A percentile compares a stretch with the other conserved stretches of the same genome.
Conservation (phyloP, 2,329 filamentous ascomycete genomes). For the Diplodia corticola region DNA sequence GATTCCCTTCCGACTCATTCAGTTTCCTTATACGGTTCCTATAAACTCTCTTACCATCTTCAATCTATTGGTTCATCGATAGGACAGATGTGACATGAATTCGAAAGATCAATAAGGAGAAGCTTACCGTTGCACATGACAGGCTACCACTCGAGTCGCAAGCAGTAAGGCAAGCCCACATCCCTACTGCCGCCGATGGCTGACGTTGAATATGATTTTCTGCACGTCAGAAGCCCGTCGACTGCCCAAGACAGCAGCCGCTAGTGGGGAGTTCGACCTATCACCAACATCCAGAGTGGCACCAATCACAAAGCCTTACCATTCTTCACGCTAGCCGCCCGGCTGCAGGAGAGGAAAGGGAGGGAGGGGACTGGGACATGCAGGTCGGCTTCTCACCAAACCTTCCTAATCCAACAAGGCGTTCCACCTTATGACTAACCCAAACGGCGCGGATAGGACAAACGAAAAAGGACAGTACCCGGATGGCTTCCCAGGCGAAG, state of each 20-base stretch:
- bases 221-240: no score
- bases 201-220: no score
- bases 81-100: not conserved
- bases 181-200: no score
- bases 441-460: not conserved
- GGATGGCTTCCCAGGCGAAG: not conserved
- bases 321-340: no score
- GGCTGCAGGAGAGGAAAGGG: no score
- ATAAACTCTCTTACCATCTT: not conserved
- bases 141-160: not conserved
- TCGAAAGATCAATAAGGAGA: not conserved
- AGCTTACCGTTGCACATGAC: not conserved
- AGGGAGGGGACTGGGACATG: not conserved
- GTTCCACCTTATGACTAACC: conserved; percentile 3
- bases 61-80: not conserved
- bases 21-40: not conserved
- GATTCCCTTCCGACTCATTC: not conserved
- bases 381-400: not conserved
- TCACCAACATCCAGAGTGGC: no score
- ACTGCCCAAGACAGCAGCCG: no score
- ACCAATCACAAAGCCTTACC: no score
- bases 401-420: not conserved
- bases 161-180: not conserved
- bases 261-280: no score
- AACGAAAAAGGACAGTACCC: not conserved